These are phyloP conservation scores for Pilobolus umbonatus DNA, from an alignment of 192 early-diverging fungal species.

Conservation along the genomic window DNA sequence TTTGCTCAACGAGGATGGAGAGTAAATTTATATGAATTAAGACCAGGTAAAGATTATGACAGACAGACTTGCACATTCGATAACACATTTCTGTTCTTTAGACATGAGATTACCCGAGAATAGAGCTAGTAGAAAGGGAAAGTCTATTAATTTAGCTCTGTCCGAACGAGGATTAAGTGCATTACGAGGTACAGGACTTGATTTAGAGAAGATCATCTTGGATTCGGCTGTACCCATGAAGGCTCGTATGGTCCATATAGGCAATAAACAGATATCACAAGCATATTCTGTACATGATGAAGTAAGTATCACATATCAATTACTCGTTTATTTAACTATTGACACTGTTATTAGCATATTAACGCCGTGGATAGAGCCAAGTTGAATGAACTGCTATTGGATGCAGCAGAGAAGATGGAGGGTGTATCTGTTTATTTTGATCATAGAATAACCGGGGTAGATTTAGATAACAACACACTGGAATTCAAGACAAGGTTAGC, in stretches of 20 bases:
- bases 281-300: slow-evolving; percentile 84
- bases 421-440: slow-evolving; percentile 77
- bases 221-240: slow-evolving; percentile 81
- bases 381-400: slow-evolving; percentile 79
- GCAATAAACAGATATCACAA: slow-evolving; percentile 64
- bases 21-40: slow-evolving; percentile 82
- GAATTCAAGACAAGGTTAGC: slow-evolving; percentile 42
- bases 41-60: slow-evolving; percentile 52
- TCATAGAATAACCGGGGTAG: slow-evolving; percentile 58
- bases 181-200: slow-evolving; percentile 63
- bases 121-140: slow-evolving; percentile 46
- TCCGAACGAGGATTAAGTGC: slow-evolving; percentile 83
- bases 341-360: slow-evolving; percentile 61
- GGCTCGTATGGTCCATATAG: slow-evolving; percentile 87
- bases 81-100: slow-evolving; percentile 8
- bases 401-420: slow-evolving; percentile 57
- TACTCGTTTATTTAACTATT: neutral
- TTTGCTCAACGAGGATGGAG: slow-evolving; percentile 89
- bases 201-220: slow-evolving; percentile 62
- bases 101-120: slow-evolving; percentile 63
- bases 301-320: slow-evolving; percentile 35
- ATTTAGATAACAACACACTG: slow-evolving; percentile 67
- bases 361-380: slow-evolving; percentile 87
- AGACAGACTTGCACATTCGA: neutral
- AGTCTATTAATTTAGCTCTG: slow-evolving; percentile 93